Base-by-base conservation (phyloP, 169 alveolate species). In the Plasmodium falciparum region DNA sequence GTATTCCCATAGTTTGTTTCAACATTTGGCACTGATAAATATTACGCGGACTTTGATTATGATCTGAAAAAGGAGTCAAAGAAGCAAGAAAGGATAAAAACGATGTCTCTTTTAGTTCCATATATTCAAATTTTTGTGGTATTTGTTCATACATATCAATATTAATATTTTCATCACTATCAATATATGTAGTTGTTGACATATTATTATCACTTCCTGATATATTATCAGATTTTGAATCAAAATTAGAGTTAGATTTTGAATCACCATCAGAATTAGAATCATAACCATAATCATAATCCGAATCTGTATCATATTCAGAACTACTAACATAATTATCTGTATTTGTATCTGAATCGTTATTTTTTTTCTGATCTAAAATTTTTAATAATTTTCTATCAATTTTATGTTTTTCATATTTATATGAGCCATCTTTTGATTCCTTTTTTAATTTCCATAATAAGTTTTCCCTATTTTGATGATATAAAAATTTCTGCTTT, bases 1-100 rank as follows among this genome's bases (percentile, higher is more conserved):
- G 99, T 52, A 99, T 97, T 13, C 99, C 99, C 99, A 99, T 98
- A 22, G 99, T 99, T 95, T 99, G 99, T 94, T 99, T 99, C 62
- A 99, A 97, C 99, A 99, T 99, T 94, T 97, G 98, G 91, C 99
- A 98, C 91, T 98, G 99, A 94, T 98, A 99, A 99, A 98, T 98
- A 93, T 98, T 98, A 54, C 99, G 95, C 5, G 99, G 99, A 73
- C 99, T 97, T 94, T 99, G 99, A 94, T 99, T 99, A 94, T 98
- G 99, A 88, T 99, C 99, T 72, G 99, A 96, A 95, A 98, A 99
- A 26, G 99, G 99, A 11, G 99, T 98, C 69, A 97, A 95, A 0
- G 99, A 95, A 7, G 99, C 99, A 24, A 98, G 88, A 66, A 99
- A 94, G 24, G 99, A 98, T 63, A 99, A 95, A 72, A 98, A 97